These are phyloP conservation scores for Magnusiomyces starmeri DNA, from an alignment of 1,139 yeast species.

Conservation along the genomic window DNA sequence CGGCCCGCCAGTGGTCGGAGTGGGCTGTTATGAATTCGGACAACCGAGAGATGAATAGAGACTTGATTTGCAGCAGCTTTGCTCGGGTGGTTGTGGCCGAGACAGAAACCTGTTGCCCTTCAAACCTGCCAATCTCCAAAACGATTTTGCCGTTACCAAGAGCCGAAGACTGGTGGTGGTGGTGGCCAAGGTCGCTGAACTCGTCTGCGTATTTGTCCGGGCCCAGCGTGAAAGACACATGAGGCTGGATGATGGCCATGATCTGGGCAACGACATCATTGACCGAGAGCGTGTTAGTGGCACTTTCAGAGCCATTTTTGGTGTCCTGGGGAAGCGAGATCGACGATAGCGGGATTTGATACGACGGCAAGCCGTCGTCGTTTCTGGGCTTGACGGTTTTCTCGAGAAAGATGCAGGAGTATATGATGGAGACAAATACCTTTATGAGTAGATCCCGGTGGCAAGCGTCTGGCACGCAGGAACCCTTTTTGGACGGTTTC, in stretches of 20 bases:
- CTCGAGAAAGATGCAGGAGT: conserved; percentile 3
- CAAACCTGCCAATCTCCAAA: no score
- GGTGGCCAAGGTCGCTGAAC: no score
- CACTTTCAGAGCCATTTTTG: not conserved
- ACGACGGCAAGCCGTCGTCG: conserved; percentile 2
- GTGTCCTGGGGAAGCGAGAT: no score
- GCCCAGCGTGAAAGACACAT: not conserved
- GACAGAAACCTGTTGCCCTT: no score
- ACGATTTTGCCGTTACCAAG: no score
- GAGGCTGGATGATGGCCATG: not conserved
- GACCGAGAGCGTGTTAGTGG: not conserved
- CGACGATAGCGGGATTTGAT: not conserved
- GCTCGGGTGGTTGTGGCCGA: no score
- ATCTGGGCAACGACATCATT: not conserved
- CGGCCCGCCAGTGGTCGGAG: no score
- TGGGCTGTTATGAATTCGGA: no score
- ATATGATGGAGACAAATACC: not conserved
- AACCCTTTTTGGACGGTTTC: no score
- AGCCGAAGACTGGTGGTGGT: no score
- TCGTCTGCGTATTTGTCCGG: not conserved
- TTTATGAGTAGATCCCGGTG: not conserved
- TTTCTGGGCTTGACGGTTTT: not conserved
- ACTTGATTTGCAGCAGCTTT: no score
- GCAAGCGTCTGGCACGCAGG: not conserved
- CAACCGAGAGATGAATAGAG: no score